phyloP scores from a whole-genome alignment of 768 basidiomycete genomes.

The Mycena chlorophos region DNA sequence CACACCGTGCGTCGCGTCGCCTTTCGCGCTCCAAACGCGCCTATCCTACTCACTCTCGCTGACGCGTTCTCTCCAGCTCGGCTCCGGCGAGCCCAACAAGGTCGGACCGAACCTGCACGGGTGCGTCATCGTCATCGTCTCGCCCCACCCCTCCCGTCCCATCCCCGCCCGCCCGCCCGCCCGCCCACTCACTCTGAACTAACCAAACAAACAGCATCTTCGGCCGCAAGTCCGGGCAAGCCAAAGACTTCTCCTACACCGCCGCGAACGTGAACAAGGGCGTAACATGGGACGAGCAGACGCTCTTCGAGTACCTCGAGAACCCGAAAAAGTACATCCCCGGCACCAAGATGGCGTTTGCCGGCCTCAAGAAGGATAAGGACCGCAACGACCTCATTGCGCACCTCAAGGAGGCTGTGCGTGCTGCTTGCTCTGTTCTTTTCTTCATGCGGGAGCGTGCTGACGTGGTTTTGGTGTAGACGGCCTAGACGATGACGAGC shows the following conservation, averaged over 20 bases:
- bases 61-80: constrained; percentile 40
- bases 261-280: constrained; percentile 96
- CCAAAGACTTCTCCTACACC: constrained; percentile 86
- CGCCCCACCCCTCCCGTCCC: background rate
- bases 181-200: constrained; percentile 2
- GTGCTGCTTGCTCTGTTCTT: constrained; percentile 27
- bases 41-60: background rate
- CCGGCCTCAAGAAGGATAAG: constrained; percentile 83
- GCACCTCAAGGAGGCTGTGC: constrained; percentile 56
- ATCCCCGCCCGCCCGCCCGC: background rate
- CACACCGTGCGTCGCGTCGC: constrained; percentile 55
- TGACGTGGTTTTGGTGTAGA: background rate
- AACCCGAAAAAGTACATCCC: constrained; percentile 96
- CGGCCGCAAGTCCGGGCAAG: constrained; percentile 85
- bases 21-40: background rate
- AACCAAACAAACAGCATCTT: constrained; percentile 54
- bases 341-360: constrained; percentile 85
- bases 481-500: constrained; percentile 1
- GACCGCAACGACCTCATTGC: constrained; percentile 79
- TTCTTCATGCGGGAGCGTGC: too few relatives aligned
- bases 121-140: constrained; percentile 42
- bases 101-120: constrained; percentile 97
- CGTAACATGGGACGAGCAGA: constrained; percentile 79
- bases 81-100: constrained; percentile 74
- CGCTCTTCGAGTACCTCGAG: constrained; percentile 94